These are phyloP conservation scores for Fusarium proliferatum DNA, from an alignment of 2,329 filamentous ascomycete genomes.

Conservation along the genomic window DNA sequence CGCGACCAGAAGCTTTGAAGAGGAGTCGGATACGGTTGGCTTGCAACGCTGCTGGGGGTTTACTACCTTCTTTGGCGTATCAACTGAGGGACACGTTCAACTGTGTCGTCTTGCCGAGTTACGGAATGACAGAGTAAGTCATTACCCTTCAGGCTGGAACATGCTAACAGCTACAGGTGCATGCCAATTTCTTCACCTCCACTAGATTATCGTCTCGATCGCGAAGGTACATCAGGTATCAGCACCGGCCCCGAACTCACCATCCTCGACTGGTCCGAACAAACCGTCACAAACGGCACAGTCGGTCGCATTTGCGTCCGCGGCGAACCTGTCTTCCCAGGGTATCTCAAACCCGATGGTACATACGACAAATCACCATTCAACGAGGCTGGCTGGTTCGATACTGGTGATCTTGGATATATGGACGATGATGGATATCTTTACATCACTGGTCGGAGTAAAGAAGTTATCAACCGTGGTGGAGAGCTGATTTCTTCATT, in stretches of 20 bases:
- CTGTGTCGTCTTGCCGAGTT: conserved; percentile 5
- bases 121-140: conserved; percentile 21
- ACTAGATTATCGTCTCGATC: background rate
- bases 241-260: conserved; percentile 12
- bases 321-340: background rate
- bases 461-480: conserved; percentile 6
- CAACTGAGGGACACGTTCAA: background rate
- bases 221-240: conserved; percentile 8
- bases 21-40: background rate
- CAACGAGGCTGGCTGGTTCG: background rate
- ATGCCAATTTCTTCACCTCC: conserved; percentile 10
- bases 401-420: conserved; percentile 6
- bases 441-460: conserved; percentile 17
- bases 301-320: conserved; percentile 13
- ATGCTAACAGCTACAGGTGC: background rate
- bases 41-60: conserved; percentile 7
- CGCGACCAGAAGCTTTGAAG: background rate
- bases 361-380: conserved; percentile 3
- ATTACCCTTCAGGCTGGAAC: accelerated
- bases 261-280: conserved; percentile 5
- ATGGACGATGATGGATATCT: conserved; percentile 8
- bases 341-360: background rate
- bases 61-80: background rate
- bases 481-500: conserved; percentile 8
- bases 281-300: accelerated